phyloP scores from a whole-genome alignment of 1,284 basidiomycete genomes.

The Ustilago cynodontis region DNA sequence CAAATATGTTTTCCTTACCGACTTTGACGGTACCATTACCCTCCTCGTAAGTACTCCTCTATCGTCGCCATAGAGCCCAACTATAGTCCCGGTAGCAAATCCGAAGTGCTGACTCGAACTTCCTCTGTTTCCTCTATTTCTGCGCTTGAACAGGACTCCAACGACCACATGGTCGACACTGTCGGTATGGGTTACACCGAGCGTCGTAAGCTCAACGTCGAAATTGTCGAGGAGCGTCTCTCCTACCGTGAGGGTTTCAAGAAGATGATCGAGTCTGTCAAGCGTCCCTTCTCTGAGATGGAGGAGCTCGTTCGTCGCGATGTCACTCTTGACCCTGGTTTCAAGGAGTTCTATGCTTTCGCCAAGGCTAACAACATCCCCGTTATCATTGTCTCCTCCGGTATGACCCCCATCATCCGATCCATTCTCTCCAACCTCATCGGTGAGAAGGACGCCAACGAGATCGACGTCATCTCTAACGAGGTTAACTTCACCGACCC shows the following conservation, averaged over 20 bases:
- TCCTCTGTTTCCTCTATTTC: not conserved
- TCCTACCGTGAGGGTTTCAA: constrained; percentile 69
- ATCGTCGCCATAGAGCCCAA: not conserved
- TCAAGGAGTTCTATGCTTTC: constrained; percentile 69
- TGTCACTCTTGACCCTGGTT: constrained; percentile 68
- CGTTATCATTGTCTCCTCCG: constrained; percentile 68
- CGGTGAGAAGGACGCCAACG: constrained; percentile 67
- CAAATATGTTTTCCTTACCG: constrained; percentile 68
- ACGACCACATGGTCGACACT: constrained; percentile 70
- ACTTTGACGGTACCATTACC: constrained; percentile 68
- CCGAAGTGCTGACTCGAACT: not conserved
- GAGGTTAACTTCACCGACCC: constrained; percentile 69
- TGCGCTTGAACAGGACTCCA: constrained; percentile 56
- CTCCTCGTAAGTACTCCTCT: constrained; percentile 43
- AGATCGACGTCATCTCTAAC: constrained; percentile 69
- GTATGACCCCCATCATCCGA: constrained; percentile 69
- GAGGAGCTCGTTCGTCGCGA: constrained; percentile 66
- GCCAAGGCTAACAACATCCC: constrained; percentile 68
- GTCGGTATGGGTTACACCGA: constrained; percentile 69
- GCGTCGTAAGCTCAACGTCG: constrained; percentile 69
- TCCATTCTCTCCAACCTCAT: constrained; percentile 68
- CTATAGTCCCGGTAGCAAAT: not conserved
- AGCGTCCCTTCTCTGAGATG: constrained; percentile 66
- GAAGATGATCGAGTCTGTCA: constrained; percentile 66
- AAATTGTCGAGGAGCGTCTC: constrained; percentile 65